phyloP scores from a whole-genome alignment of 371 early-diverging fungal species.

The Blakeslea trispora region DNA sequence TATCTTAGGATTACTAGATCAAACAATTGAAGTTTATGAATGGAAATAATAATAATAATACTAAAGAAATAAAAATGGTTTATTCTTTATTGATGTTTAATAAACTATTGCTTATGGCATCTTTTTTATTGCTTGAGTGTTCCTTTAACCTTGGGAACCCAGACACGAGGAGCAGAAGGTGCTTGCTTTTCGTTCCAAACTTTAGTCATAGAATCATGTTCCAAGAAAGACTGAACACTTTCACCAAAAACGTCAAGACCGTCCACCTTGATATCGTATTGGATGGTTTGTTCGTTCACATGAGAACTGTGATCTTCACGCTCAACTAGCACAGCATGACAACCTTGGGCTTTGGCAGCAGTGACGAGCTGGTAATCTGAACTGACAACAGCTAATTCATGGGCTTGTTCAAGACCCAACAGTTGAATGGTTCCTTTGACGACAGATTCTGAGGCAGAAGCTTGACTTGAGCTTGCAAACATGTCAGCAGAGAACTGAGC shows the following conservation, averaged over 20 bases:
- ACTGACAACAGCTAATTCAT: slow-evolving; percentile 41
- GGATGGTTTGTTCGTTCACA: background rate
- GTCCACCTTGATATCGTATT: slow-evolving; percentile 35
- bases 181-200: slow-evolving; percentile 22
- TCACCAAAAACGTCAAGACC: slow-evolving; percentile 48
- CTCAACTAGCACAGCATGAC: slow-evolving; percentile 35
- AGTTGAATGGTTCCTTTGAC: slow-evolving; percentile 24
- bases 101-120: background rate
- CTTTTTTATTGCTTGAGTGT: background rate
- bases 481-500: slow-evolving; percentile 45
- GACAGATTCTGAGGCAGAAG: slow-evolving; percentile 18
- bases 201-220: slow-evolving; percentile 32
- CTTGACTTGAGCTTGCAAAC: slow-evolving; percentile 12
- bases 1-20: slow-evolving; percentile 44
- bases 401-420: slow-evolving; percentile 30
- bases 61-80: background rate
- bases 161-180: slow-evolving; percentile 20
- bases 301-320: slow-evolving; percentile 20
- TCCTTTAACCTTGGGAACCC: slow-evolving; percentile 17
- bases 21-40: slow-evolving; percentile 45
- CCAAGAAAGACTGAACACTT: slow-evolving; percentile 42
- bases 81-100: background rate
- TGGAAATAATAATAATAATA: slow-evolving; percentile 14
- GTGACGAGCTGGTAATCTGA: slow-evolving; percentile 24
- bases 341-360: slow-evolving; percentile 34